Evolutionary conservation across 768 basidiomycete genomes (phyloP), one percentile per base, ranked within the genome.

Genomic region (Tricholoma sp.): DNA sequence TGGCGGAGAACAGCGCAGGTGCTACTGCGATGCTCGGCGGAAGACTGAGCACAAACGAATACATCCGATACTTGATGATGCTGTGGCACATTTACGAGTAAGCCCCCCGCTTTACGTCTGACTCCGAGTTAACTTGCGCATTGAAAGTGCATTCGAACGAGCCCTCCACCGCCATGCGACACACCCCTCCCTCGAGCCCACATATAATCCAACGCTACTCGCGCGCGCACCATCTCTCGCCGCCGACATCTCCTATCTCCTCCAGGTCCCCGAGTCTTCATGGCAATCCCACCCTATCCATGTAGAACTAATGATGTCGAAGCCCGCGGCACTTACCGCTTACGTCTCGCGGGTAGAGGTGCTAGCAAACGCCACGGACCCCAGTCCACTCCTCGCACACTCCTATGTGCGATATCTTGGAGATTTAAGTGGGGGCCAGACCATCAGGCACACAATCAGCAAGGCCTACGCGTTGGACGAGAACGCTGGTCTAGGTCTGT

Each of bases 351-450:
- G 85, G 50, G 74, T 92, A 45, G 65, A 73, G 9, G 63, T 72
- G n/a, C 72, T 88, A 41, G 67, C 77, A 9, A 71, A 73, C 52
- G 72, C 76, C 24, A 58, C 62, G 7, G 80, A 79, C 64, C 83
- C 77, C 10, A 71, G 79, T 0, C 70, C 76, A 5, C 79, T 93
- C 7, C 77, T 92, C 6, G 85, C 89, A 0, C 91, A 92, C 68
- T 78, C 89, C 1, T 91, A 91, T 65, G 86, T 90, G n/a, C 80
- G 89, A 32, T 91, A 91, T 69, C 79, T 91, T 31, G 90, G 89
- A 50, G 89, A 92, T 67, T 74, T 91, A 31, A 87, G 84, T 45
- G 89, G 90, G 5, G 90, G 91, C 0, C 90, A 91, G 72, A 74
- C 79, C 57, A 83, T 91, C 64, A 76, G 83, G 21, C 75, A 81